These are phyloP conservation scores for Nephelium lappaceum DNA, from an alignment of 345 rosid species.

Conservation along the genomic window DNA sequence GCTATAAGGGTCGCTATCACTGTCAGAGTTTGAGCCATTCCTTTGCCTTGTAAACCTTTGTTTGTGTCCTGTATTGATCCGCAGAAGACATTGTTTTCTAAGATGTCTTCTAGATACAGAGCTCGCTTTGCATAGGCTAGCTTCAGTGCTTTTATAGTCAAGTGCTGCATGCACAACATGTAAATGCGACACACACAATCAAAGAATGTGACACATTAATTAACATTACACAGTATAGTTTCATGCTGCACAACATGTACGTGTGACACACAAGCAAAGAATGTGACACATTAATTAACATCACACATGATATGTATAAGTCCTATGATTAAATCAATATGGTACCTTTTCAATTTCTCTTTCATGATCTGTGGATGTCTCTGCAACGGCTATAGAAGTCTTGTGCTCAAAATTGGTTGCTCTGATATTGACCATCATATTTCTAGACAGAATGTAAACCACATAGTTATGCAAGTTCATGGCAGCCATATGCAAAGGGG, in stretches of 20 bases:
- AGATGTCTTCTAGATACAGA: neutral
- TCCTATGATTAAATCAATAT: too few species aligned
- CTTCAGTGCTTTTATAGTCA: neutral
- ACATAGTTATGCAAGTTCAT: neutral
- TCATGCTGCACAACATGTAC: too few species aligned
- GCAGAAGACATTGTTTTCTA: too few species aligned
- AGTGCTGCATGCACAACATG: neutral
- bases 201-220: too few species aligned
- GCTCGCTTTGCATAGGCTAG: constrained; percentile 4
- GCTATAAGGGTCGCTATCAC: constrained; percentile 22
- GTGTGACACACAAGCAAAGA: too few species aligned
- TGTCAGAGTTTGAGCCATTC: constrained; percentile 18
- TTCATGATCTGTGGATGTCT: neutral
- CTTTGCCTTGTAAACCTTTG: too few species aligned
- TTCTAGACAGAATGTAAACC: neutral
- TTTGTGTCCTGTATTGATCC: too few species aligned
- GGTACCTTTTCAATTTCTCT: too few species aligned
- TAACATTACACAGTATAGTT: too few species aligned
- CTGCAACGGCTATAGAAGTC: neutral
- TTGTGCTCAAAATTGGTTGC: neutral
- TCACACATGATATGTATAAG: too few species aligned
- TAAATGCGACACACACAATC: too few species aligned
- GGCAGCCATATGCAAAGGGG: constrained; percentile 7
- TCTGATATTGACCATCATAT: neutral
- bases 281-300: too few species aligned